phyloP scores from a whole-genome alignment of 192 early-diverging fungal genomes.

The Glomus cerebriforme region DNA sequence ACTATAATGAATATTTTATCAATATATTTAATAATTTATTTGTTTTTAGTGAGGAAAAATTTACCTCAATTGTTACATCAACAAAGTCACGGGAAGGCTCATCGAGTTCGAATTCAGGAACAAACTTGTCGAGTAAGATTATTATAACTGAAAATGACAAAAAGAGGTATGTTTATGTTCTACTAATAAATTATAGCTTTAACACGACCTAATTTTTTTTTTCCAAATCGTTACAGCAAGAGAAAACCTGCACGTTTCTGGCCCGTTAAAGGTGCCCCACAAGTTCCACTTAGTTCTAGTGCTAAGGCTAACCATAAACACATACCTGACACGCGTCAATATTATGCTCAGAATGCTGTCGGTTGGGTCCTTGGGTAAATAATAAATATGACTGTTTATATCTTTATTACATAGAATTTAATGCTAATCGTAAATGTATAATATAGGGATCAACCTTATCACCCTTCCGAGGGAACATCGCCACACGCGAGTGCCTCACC shows the following conservation, averaged over 20 bases:
- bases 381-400: background rate
- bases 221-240: conserved; percentile 35
- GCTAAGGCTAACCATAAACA: conserved; percentile 33
- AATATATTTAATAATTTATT: background rate
- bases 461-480: conserved; percentile 33
- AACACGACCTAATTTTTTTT: background rate
- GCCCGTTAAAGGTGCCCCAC: conserved; percentile 47
- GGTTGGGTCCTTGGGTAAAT: conserved; percentile 69
- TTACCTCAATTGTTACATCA: background rate
- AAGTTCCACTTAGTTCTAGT: background rate
- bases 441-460: conserved; percentile 57
- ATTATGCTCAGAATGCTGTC: conserved; percentile 68
- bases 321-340: conserved; percentile 64
- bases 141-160: background rate
- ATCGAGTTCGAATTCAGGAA: background rate
- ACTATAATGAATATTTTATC: background rate
- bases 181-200: background rate
- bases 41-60: conserved; percentile 5
- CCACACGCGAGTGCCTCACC: conserved; percentile 37
- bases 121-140: background rate
- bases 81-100: background rate
- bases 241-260: conserved; percentile 54
- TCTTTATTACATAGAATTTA: background rate
- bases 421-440: background rate
- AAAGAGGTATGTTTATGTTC: background rate